Evolutionary conservation across 805 yeast genomes (phyloP), one percentile per base, ranked within the genome.

Genomic region (Starmera pachycereana): DNA sequence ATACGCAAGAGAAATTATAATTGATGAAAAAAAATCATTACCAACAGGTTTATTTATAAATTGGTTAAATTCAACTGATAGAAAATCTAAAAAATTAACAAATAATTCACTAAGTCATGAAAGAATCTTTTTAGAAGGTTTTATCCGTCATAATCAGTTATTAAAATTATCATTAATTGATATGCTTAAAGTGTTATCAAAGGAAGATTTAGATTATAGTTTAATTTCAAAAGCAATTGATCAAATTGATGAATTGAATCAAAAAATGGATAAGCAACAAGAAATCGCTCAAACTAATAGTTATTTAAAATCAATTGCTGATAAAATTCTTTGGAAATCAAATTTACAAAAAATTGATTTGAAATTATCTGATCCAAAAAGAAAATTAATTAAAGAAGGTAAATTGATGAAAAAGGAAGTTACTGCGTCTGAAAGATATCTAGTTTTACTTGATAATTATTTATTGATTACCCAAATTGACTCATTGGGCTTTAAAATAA

Each of bases 381-480:
- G 95, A 47, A 71, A 64, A 45, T 60, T 85, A 22, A 55, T 80
- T 35, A 65, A 65, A 46, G 62, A 79, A 10, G 92, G 88, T 0
- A 71, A 69, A 22, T 69, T 82, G 13, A 50, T 63, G 40, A 76
- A 79, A 43, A 76, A 85, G 12, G 92, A 81, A 37, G 62, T 77
- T 50, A 62, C 78, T 28, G 80, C 78, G 32, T 68, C 82, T 32
- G 61, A 65, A 8, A 63, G 69, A 0, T 59, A 65, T 1, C 50
- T 82, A 19, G 73, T 84, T 14, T 59, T 86, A 27, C 59, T 86
- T 39, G 95, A 86, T 53, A 83, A 86, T 51, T 83, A 69, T 49
- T 58, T 86, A 35, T 52, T 86, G 29, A 69, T 86, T 1, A 78
- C 85, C 1, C 80, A 85, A 33, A 71, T 63, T 8, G 44, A 56